phyloP scores from a whole-genome alignment of 345 rosid genomes.

The Hypericum perforatum region DNA sequence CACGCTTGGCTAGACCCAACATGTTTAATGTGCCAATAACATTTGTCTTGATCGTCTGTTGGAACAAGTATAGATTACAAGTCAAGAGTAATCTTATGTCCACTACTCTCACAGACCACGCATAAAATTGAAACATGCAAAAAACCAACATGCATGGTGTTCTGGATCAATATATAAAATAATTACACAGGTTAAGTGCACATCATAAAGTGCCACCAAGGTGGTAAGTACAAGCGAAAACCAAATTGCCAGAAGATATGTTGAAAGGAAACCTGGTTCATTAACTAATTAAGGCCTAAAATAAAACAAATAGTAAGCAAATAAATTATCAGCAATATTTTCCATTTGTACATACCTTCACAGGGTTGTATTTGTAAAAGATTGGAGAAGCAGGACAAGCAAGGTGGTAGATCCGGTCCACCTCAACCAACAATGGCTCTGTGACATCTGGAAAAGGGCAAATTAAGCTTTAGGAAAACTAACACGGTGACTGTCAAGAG shows the following conservation, averaged over 20 bases:
- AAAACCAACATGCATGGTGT: no score
- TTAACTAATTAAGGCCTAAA: background rate
- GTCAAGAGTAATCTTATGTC: slow-evolving; percentile 14
- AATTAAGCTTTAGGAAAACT: background rate
- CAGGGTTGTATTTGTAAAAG: slow-evolving; percentile 92
- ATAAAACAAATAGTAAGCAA: background rate
- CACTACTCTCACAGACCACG: background rate
- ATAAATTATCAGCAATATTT: background rate
- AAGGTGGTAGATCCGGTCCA: slow-evolving; percentile 92
- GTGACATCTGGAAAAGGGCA: slow-evolving; percentile 53
- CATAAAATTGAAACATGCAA: no score
- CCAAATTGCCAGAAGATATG: no score
- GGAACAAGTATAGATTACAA: slow-evolving; percentile 5
- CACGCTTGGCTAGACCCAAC: slow-evolving; percentile 98
- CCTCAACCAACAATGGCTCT: slow-evolving; percentile 75
- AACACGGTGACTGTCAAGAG: no score
- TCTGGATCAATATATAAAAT: no score
- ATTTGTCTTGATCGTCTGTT: slow-evolving; percentile 91
- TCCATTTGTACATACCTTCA: slow-evolving; percentile 48
- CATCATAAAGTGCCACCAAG: no score
- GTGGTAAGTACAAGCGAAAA: no score
- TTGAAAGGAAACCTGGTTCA: no score
- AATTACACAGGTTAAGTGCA: no score
- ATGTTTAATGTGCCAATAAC: slow-evolving; percentile 95
- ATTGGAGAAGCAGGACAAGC: slow-evolving; percentile 99